phyloP scores from a whole-genome alignment of 2,329 filamentous ascomycete genomes.

The Xylaria sp. region DNA sequence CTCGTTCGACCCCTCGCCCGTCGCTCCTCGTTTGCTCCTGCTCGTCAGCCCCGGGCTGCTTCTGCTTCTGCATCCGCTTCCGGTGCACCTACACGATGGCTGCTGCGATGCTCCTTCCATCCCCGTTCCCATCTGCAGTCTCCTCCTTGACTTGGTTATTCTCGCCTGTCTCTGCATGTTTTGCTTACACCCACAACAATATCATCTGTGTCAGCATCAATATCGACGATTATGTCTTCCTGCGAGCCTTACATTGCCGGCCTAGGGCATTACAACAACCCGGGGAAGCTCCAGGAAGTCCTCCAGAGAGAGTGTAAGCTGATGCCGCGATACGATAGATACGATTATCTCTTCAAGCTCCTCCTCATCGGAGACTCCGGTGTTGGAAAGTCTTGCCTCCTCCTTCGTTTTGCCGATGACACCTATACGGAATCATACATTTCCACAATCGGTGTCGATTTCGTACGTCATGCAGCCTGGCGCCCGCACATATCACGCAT shows the following conservation, averaged over 20 bases:
- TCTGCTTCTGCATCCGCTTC: background rate
- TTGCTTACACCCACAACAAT: slow-evolving; percentile 1
- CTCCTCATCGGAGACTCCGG: slow-evolving; percentile 99
- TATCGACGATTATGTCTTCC: slow-evolving; percentile 21
- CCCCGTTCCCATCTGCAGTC: slow-evolving; percentile 8
- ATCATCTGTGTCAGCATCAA: background rate
- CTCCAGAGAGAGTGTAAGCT: slow-evolving; percentile 15
- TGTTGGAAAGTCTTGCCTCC: slow-evolving; percentile 99
- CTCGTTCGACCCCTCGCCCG: slow-evolving; percentile 18
- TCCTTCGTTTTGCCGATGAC: slow-evolving; percentile 97
- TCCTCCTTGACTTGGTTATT: background rate
- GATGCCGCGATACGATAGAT: slow-evolving; percentile 64
- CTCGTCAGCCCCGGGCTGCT: slow-evolving; percentile 4
- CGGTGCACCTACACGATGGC: background rate
- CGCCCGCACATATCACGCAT: slow-evolving; percentile 39
- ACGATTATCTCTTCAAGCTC: slow-evolving; percentile 99
- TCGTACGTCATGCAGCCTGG: slow-evolving; percentile 66
- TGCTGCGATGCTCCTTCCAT: background rate
- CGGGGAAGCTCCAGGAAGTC: slow-evolving; percentile 33
- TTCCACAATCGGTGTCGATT: slow-evolving; percentile 99
- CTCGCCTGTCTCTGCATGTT: background rate
- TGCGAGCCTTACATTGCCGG: slow-evolving; percentile 20
- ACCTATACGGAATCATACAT: slow-evolving; percentile 99
- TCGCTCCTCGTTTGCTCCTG: slow-evolving; percentile 18
- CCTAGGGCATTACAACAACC: slow-evolving; percentile 32